A percentile compares a stretch with the other conserved stretches of the same genome.
Evolutionary conservation across 257 asterid genomes (phyloP).

Genomic region (Solanum etuberosum): DNA sequence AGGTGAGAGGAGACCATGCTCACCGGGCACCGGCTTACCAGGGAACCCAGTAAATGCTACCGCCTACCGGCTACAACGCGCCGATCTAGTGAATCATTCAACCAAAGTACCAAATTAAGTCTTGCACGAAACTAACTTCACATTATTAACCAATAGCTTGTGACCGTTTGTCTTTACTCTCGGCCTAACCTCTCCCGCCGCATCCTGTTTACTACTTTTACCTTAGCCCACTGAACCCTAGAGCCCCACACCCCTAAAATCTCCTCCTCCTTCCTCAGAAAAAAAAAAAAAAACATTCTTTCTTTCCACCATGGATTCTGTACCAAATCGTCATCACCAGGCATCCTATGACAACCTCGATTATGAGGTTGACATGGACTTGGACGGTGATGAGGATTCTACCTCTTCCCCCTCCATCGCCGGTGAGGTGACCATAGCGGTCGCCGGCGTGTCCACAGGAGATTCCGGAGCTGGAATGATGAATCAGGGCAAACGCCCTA

Average conservation of each 20-base stretch:
- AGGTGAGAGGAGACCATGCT: background rate
- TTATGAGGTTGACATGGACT: constrained; percentile 28
- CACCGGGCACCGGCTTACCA: background rate
- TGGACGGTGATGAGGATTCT: constrained; percentile 61
- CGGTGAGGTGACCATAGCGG: constrained; percentile 51
- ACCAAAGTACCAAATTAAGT: background rate
- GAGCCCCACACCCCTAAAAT: background rate
- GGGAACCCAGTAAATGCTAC: background rate
- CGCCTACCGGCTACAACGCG: background rate
- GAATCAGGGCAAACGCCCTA: background rate
- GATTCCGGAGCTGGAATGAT: background rate
- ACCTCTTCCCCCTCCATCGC: constrained; percentile 44
- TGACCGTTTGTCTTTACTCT: background rate
- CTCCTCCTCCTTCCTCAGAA: background rate
- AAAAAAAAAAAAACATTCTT: background rate
- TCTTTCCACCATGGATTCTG: constrained; percentile 11
- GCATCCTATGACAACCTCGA: constrained; percentile 20
- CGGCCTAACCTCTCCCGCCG: background rate
- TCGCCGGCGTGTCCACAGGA: constrained; percentile 15
- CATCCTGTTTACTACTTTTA: background rate
- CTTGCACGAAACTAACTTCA: background rate
- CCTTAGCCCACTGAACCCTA: background rate
- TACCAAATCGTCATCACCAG: background rate
- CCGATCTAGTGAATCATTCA: background rate
- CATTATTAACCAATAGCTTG: background rate